These are phyloP conservation scores for Populus hybrid DNA, from an alignment of 441 rosid species.

Conservation along the genomic window DNA sequence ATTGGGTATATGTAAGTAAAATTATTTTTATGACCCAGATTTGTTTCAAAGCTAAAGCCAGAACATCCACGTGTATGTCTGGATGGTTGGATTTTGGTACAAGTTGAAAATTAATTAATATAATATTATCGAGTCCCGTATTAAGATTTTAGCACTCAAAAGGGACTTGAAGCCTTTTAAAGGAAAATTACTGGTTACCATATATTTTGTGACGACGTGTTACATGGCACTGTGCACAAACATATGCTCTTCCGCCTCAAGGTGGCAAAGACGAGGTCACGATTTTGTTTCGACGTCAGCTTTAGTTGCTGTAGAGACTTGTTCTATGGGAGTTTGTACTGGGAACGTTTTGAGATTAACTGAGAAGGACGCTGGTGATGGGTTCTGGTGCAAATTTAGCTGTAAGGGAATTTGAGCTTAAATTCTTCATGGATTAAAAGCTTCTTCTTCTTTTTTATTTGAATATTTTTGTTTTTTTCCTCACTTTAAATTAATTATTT, in stretches of 20 bases:
- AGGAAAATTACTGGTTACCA: neutral
- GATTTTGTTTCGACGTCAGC: neutral
- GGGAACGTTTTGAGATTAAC: neutral
- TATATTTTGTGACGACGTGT: neutral
- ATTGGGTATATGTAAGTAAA: constrained; percentile 21
- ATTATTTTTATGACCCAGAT: constrained; percentile 16
- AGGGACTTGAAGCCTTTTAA: neutral
- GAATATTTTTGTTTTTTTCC: no score
- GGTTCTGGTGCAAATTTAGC: neutral
- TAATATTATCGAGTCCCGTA: neutral
- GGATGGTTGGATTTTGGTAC: constrained; percentile 22
- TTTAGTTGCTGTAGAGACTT: no score
- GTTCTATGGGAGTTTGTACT: neutral
- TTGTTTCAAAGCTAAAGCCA: constrained; percentile 1
- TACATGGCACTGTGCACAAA: neutral
- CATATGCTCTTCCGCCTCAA: neutral
- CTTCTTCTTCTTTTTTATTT: no score
- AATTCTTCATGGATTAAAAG: neutral
- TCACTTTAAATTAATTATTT: no score
- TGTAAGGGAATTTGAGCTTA: neutral
- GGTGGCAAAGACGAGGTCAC: neutral
- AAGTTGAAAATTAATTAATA: neutral
- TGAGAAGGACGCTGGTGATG: neutral
- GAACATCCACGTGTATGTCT: constrained; percentile 7
- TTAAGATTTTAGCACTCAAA: neutral